Evolutionary conservation across 2,329 filamentous ascomycete species (phyloP).

Genomic region (Rosellinia necatrix): DNA sequence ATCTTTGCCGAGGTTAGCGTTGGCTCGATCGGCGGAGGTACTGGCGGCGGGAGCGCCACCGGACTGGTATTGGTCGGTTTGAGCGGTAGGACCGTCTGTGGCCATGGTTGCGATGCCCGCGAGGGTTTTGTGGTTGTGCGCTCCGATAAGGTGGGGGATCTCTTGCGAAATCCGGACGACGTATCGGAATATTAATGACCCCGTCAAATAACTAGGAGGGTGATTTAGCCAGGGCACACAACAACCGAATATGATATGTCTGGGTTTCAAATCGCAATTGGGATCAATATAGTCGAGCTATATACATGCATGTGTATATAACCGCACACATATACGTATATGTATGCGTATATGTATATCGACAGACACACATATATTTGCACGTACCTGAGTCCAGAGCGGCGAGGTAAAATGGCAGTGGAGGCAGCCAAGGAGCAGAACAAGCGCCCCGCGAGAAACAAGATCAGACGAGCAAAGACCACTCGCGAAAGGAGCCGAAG

Average conservation of each 20-base stretch:
- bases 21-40: slow-evolving; percentile 36
- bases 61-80: slow-evolving; percentile 48
- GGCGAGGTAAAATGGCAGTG: slow-evolving; percentile 11
- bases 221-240: too few relatives aligned
- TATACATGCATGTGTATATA: too few relatives aligned
- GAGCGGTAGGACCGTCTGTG: slow-evolving; percentile 60
- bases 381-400: slow-evolving; percentile 25
- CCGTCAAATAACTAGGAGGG: slow-evolving; percentile 4
- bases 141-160: slow-evolving; percentile 15
- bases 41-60: slow-evolving; percentile 40
- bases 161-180: slow-evolving; percentile 16
- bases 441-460: slow-evolving; percentile 25
- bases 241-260: too few relatives aligned
- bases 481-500: slow-evolving; percentile 9
- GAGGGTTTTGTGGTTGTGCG: slow-evolving; percentile 21
- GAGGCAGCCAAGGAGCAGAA: slow-evolving; percentile 24
- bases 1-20: slow-evolving; percentile 70
- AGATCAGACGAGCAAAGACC: slow-evolving; percentile 21
- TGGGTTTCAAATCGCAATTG: too few relatives aligned
- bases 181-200: slow-evolving; percentile 11
- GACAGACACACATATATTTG: not conserved
- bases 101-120: slow-evolving; percentile 50
- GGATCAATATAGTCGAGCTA: too few relatives aligned
- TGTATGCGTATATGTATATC: too few relatives aligned
- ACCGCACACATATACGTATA: too few relatives aligned